phyloP scores from a whole-genome alignment of 306 rosid genomes.

The Cotoneaster glaucophyllus region DNA sequence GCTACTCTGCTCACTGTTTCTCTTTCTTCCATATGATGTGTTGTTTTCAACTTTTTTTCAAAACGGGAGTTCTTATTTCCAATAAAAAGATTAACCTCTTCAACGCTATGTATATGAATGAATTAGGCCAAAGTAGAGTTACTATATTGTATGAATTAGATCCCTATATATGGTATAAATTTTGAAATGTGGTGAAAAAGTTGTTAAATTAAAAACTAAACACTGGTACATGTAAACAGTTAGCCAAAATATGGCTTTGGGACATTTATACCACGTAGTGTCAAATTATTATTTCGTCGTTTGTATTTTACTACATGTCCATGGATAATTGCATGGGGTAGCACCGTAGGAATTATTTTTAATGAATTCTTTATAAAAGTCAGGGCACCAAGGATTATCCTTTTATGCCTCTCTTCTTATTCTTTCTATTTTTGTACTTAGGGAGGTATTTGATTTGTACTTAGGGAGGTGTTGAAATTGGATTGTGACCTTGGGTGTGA shows the following conservation, averaged over 20 bases:
- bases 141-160: background rate
- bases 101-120: background rate
- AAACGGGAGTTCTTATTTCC: background rate
- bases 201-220: background rate
- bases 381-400: background rate
- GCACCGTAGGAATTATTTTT: background rate
- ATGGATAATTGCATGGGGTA: background rate
- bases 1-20: constrained; percentile 20
- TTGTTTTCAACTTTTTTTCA: background rate
- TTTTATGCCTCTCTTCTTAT: background rate
- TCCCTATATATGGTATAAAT: background rate
- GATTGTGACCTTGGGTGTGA: background rate
- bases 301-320: background rate
- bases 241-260: background rate
- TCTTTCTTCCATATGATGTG: background rate
- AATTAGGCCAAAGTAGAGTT: background rate
- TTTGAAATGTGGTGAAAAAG: background rate
- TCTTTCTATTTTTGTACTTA: background rate
- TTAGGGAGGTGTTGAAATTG: background rate
- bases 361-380: background rate
- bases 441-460: background rate
- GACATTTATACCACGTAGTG: background rate
- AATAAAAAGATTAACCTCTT: background rate
- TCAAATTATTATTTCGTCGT: background rate
- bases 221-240: background rate